phyloP scores from a whole-genome alignment of 2,329 filamentous ascomycete species.

The Truncatella angustata region DNA sequence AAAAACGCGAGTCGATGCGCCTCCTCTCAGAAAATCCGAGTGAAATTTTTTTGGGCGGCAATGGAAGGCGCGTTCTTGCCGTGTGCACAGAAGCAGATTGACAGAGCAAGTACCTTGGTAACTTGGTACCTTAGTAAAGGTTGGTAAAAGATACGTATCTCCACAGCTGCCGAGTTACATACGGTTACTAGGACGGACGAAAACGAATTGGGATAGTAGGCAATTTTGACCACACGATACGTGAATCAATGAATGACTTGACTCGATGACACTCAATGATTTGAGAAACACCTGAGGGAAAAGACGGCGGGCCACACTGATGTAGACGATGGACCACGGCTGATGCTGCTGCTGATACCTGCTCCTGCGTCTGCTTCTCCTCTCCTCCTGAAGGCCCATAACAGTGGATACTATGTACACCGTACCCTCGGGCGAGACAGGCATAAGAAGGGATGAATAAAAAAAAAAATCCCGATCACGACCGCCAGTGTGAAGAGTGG shows the following conservation, averaged over 20 bases:
- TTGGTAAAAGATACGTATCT: neutral
- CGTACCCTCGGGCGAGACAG: neutral
- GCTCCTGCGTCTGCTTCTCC: neutral
- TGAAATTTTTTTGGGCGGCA: constrained; percentile 3
- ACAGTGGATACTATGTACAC: constrained; percentile 1
- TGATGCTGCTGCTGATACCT: neutral
- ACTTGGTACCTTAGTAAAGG: neutral
- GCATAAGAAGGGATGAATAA: neutral
- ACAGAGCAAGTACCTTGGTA: neutral
- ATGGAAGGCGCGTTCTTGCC: constrained; percentile 7
- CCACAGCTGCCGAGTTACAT: constrained; percentile 5
- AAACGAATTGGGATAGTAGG: neutral
- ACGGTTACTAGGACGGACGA: too few relatives aligned
- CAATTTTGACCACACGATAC: neutral
- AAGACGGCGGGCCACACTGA: neutral
- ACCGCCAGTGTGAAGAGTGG: neutral
- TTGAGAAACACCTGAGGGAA: constrained; percentile 2
- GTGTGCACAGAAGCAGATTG: neutral
- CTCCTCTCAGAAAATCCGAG: neutral
- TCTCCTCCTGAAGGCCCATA: neutral
- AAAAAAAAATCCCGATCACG: neutral
- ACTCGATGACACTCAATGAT: too few relatives aligned
- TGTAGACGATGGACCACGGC: constrained; percentile 3
- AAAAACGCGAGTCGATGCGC: neutral
- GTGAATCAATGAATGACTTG: constrained; percentile 6